Base-by-base conservation (phyloP, 1,284 basidiomycete species). In the Wolfiporia cocos region DNA sequence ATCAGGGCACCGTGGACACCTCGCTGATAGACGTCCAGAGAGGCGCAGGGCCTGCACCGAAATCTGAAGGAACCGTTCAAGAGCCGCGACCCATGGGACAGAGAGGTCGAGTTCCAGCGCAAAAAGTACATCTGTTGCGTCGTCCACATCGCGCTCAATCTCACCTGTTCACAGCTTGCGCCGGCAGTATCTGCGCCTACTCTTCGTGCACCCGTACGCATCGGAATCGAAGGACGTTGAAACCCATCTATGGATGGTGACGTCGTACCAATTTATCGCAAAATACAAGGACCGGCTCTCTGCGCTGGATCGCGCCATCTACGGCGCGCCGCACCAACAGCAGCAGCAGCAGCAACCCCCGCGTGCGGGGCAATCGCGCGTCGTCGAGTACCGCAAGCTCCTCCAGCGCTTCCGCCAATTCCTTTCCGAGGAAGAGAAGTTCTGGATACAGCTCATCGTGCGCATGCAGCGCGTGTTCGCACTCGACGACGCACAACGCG, bases 171-270 rank as follows among this genome's bases (percentile, higher is more conserved):
- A 46, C 56, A 92, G 91, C 56, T 72, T 92, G 39, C 80, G 92
- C 44, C 78, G 82, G 43, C 76, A 78, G 29, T 85, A 91, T 62
- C 69, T 92, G 37, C 76, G 74, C 26, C 66, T 94, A 23, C 71
- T 95, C 15, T 80, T 93, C 51, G 64, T 80, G 19, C 73, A 91
- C 55, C 84, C 89, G 0, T 79, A 79, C 47, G 74, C 81, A 34
- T 78, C 76, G 36, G 85, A 91, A 60, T 81, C 86, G 28, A 83
- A 84, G 59, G 85, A 87, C 64, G 78, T 84, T 33, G 89, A 93
- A 57, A 85, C 74, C 34, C 78, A 84, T 43, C 72, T 96, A 9
- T 96, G 93, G 92, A 86, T 92, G 75, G 83, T 91, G 55, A 95
- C 92, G 0, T 89, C 90, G 17, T 89, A 97, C 65, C 71, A 78